These are phyloP conservation scores for Dictyostelium gargantuum DNA, from an alignment of 208 protist genomes.

Conservation along the genomic window DNA sequence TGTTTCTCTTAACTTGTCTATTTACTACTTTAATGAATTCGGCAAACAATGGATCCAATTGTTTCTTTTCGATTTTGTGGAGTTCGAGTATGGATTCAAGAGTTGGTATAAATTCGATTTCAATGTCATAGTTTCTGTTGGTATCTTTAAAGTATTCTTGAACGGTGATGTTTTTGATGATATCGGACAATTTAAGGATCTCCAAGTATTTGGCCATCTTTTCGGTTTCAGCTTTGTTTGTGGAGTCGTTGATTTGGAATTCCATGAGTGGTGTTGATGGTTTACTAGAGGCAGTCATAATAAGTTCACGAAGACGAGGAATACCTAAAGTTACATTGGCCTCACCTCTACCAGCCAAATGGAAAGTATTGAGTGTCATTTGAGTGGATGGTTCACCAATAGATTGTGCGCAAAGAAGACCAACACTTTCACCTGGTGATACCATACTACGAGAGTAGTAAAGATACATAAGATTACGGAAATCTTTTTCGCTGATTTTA, in stretches of 20 bases:
- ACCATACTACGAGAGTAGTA: slow-evolving; percentile 81
- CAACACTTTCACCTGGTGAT: slow-evolving; percentile 95
- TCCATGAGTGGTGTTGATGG: slow-evolving; percentile 90
- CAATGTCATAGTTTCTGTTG: slow-evolving; percentile 61
- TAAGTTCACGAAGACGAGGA: slow-evolving; percentile 98
- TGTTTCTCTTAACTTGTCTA: not conserved
- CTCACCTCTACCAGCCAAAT: slow-evolving; percentile 99
- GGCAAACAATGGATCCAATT: not conserved
- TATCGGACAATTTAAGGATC: slow-evolving; percentile 66
- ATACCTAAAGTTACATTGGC: slow-evolving; percentile 99
- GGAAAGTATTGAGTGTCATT: slow-evolving; percentile 99
- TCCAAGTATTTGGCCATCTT: slow-evolving; percentile 72
- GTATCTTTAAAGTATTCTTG: slow-evolving; percentile 26
- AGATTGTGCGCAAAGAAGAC: slow-evolving; percentile 96
- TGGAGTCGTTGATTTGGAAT: slow-evolving; percentile 63
- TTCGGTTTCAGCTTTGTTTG: not conserved
- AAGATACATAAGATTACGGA: slow-evolving; percentile 71
- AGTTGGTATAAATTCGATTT: slow-evolving; percentile 64
- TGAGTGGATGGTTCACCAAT: slow-evolving; percentile 99
- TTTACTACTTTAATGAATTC: slow-evolving; percentile 24
- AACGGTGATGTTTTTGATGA: slow-evolving; percentile 69
- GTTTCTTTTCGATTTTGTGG: not conserved
- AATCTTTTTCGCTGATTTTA: slow-evolving; percentile 23
- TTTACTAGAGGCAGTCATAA: slow-evolving; percentile 94
- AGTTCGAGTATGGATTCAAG: not conserved